Base-by-base conservation (phyloP, 78 protist genomes). In the Protostelium mycophagum region DNA sequence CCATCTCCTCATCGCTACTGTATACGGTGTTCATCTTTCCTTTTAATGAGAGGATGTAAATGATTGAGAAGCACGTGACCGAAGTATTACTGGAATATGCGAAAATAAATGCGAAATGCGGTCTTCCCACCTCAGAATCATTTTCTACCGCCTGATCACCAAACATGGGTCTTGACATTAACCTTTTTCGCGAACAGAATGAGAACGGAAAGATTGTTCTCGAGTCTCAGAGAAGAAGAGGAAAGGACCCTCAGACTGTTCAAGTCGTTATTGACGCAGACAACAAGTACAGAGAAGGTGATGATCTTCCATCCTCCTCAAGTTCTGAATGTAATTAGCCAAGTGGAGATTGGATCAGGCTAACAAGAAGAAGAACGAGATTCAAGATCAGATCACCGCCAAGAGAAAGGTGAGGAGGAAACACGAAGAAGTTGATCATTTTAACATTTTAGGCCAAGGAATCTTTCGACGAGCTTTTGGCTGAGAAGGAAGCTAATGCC, bases 211-310 rank as follows among this genome's bases (percentile, higher is more conserved):
- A 97, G 28, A 10, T 86, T n/a, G 88, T 99, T 36, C 91, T 96
- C 28, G 98, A 98, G 94, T 96, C 98, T 63, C 99, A 98, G 96
- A 84, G 97, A 5, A 86, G 95, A 36, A 91, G 99, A 38, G 86
- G 29, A 63, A 85, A 63, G 35, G 93, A 88, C 73, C 97, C 93
- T 0, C 85, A 38, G 9, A 35, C 91, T 28, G 98, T 98, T 1
- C 97, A 98, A 88, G 86, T 39, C 36, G 94, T 98, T 39, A 95
- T 97, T 38, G 93, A 38, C 28, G 34, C 83, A 28, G 99, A 98
- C 86, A 0, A 16, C 35, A 87, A 87, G 39, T 63, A 36, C 1
- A 87, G n/a, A 85, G 88, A 87, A 28, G 85, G 93, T 90, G 37
- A 31, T 28, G 0, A 0, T 1, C 35, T 31, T 37, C 10, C 9